Conservation (phyloP, 2,329 filamentous ascomycete genomes). For the Ampelomyces quisqualis region DNA sequence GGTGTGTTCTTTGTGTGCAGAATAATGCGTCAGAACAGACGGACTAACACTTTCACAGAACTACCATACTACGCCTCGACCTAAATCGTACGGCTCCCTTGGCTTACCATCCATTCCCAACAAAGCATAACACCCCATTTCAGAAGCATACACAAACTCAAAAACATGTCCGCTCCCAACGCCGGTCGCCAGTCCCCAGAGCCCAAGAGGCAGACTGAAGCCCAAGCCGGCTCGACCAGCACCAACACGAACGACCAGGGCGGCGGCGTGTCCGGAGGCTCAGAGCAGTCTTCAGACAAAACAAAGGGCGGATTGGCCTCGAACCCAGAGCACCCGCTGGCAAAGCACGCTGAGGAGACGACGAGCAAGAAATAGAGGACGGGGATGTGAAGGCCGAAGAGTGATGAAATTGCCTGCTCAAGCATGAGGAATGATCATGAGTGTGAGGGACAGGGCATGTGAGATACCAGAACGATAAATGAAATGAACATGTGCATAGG, state of each 20-base stretch:
- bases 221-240: conserved; percentile 62
- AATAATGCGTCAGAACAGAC: neutral
- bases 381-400: no score
- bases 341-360: conserved; percentile 61
- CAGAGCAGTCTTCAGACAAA: conserved; percentile 54
- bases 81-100: no score
- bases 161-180: conserved; percentile 64
- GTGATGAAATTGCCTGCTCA: no score
- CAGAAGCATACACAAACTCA: conserved; percentile 25
- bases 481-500: no score
- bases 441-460: no score
- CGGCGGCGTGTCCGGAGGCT: conserved; percentile 43
- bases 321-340: conserved; percentile 67
- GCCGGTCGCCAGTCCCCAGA: conserved; percentile 76
- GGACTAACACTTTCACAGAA: neutral
- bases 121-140: conserved; percentile 1
- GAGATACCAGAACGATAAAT: no score
- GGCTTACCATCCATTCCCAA: neutral
- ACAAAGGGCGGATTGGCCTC: conserved; percentile 50
- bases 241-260: conserved; percentile 59
- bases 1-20: neutral
- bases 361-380: conserved; percentile 55
- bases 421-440: neutral
- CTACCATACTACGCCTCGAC: neutral
- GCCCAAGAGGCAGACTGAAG: conserved; percentile 65